Evolutionary conservation across 306 rosid species (phyloP), one percentile per base, ranked within the genome.

Genomic region (Cyamopsis tetragonoloba): DNA sequence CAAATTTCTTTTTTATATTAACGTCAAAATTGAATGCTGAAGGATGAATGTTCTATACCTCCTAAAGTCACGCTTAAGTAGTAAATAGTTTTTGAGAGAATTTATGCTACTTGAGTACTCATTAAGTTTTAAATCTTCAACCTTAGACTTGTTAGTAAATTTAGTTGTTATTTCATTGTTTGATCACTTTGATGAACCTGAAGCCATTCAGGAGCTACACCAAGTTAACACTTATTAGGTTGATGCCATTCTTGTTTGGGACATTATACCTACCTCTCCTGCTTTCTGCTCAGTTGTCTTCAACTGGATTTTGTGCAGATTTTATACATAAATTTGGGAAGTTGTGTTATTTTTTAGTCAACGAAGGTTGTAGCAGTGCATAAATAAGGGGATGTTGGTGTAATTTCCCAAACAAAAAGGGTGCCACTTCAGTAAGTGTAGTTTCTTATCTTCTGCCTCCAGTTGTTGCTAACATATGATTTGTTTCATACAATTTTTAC

Each of bases 401-500:
- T 6, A 48, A 15, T 66, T 66, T 48, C 35, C 58, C 60, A 32
- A 65, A 32, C 42, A 48, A 48, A 23, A n/a, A 48, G 28, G 70
- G 30, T 28, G 55, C 42, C 10, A 1, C n/a, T n/a, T n/a, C n/a
- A n/a, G n/a, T 17, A 18, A 57, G 44, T 57, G 28, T 35, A 19
- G 30, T 5, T 58, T 58, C 44, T 20, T 58, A 58, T 19, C 28
- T 58, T 18, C 27, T 34, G 17, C 44, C 43, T 56, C 12, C 17
- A 18, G 9, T 19, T 15, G 1, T 18, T 34, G 46, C 28, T 58
- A 18, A 34, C n/a, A n/a, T 58, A 58, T 34, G 47, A 58, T 35
- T 61, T 61, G 34, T 23, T 61, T 61, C n/a, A 20, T 38, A 1
- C 50, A 19, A n/a, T 38, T 37, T 38, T 38, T n/a, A 39, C n/a